Evolutionary conservation across 2,329 filamentous ascomycete species (phyloP).

Genomic region (Apiospora arundinis): DNA sequence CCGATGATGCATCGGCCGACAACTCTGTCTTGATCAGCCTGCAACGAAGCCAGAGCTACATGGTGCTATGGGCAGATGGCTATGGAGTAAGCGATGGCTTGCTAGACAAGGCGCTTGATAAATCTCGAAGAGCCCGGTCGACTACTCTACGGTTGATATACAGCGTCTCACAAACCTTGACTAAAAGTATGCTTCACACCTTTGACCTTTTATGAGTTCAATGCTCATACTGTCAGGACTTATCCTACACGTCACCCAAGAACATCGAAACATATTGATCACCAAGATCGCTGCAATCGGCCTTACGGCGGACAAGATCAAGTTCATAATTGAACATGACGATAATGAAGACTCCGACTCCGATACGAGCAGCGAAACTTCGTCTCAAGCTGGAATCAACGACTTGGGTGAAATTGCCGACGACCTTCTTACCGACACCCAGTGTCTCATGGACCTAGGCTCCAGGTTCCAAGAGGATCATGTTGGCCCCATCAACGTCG

Average conservation of each 20-base stretch:
- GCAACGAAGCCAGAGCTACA: conserved; percentile 27
- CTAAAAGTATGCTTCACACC: conserved; percentile 21
- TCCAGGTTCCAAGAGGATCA: conserved; percentile 27
- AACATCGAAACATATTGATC: background rate
- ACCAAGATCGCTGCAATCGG: conserved; percentile 12
- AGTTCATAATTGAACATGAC: conserved; percentile 24
- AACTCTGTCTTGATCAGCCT: conserved; percentile 22
- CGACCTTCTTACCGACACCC: conserved; percentile 29
- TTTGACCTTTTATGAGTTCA: background rate
- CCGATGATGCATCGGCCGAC: conserved; percentile 3
- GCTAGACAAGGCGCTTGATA: conserved; percentile 25
- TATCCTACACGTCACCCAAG: background rate
- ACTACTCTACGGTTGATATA: conserved; percentile 25
- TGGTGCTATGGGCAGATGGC: conserved; percentile 29
- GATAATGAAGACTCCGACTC: conserved; percentile 16
- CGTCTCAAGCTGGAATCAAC: conserved; percentile 1
- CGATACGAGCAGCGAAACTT: conserved; percentile 21
- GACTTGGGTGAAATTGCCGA: conserved; percentile 30
- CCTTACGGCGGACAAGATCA: conserved; percentile 24
- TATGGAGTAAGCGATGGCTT: conserved; percentile 25
- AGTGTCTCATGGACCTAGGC: conserved; percentile 30
- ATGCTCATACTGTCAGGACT: conserved; percentile 18
- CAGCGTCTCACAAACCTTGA: conserved; percentile 27
- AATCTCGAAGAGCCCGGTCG: conserved; percentile 26
- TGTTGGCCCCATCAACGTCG: conserved; percentile 21